Conservation (phyloP, 371 early-diverging fungal genomes). For the Mortierella sp. region DNA sequence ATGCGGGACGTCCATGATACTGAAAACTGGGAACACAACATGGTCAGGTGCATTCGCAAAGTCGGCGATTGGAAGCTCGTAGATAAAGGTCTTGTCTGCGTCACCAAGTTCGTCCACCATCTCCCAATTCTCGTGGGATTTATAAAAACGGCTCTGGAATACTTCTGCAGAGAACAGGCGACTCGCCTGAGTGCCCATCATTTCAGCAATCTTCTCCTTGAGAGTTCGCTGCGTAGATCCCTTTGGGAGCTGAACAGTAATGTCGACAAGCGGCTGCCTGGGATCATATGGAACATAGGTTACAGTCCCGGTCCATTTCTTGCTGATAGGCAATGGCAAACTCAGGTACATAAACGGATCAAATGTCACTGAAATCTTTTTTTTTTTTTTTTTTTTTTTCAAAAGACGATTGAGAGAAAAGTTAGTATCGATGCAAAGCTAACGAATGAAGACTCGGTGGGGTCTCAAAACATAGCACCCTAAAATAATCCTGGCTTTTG, state of each 20-base stretch:
- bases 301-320: conserved; percentile 58
- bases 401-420: not conserved
- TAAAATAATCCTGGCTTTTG: not conserved
- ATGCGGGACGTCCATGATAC: conserved; percentile 8
- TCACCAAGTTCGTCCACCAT: conserved; percentile 65
- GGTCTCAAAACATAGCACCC: no score
- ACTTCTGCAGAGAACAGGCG: conserved; percentile 73
- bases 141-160: conserved; percentile 68
- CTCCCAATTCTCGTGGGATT: conserved; percentile 70
- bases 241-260: conserved; percentile 56
- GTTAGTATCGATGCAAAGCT: no score
- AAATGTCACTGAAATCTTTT: conserved; percentile 72
- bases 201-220: conserved; percentile 69
- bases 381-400: no score
- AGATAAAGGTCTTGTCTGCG: conserved; percentile 73
- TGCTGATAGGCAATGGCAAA: conserved; percentile 68
- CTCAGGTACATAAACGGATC: conserved; percentile 82
- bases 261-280: conserved; percentile 52
- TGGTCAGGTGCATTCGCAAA: conserved; percentile 40
- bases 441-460: not conserved
- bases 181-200: conserved; percentile 52
- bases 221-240: conserved; percentile 74
- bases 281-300: conserved; percentile 68
- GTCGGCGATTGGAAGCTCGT: conserved; percentile 66
- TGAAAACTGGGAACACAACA: conserved; percentile 48